Evolutionary conservation across 305 asterid species (phyloP), one percentile per base, ranked within the genome.

Genomic region (Fraxinus latifolia): DNA sequence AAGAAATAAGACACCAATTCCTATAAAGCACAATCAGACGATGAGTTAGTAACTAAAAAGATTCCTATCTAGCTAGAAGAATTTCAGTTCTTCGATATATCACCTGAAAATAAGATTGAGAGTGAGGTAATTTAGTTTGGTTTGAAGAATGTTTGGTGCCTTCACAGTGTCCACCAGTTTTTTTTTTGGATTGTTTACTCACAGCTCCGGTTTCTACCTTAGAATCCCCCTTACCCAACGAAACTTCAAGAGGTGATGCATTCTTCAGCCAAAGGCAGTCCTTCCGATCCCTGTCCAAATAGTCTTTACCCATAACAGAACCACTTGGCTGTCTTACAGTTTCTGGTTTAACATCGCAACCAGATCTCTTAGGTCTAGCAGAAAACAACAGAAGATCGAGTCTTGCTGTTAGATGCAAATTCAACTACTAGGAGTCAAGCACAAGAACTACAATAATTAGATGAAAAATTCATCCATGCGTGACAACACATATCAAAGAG

Each of bases 281-380:
- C 83, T 82, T 90, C 21, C 80, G 86, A 80, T 88, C 91, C 72
- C 86, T 81, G 44, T 81, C 93, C 73, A 75, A 60, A 29, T 85
- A 87, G 62, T 84, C 90, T 82, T 83, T 83, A 9, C 85, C 90
- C 81, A 84, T 32, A 74, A 82, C 81, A 39, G 76, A 47, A 33
- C 80, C 80, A 4, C 86, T 68, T 67, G 85, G 53, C 73, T 82
- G 76, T 79, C 91, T 87, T 83, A 89, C 97, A 79, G 85, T 86
- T 83, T 86, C 93, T 33, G 84, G 89, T 85, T 90, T 92, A 77
- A 86, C 93, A 85, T 93, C 96, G 80, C 92, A 86, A 84, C 93
- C 85, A 76, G 89, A 92, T 90, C 95, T 92, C 91, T 92, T 95
- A 55, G 96, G 98, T 90, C 99, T 94, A 85, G 76, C 75, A 84